Evolutionary conservation across 2,329 filamentous ascomycete species (phyloP).

Genomic region (Calonectria hawksworthii): DNA sequence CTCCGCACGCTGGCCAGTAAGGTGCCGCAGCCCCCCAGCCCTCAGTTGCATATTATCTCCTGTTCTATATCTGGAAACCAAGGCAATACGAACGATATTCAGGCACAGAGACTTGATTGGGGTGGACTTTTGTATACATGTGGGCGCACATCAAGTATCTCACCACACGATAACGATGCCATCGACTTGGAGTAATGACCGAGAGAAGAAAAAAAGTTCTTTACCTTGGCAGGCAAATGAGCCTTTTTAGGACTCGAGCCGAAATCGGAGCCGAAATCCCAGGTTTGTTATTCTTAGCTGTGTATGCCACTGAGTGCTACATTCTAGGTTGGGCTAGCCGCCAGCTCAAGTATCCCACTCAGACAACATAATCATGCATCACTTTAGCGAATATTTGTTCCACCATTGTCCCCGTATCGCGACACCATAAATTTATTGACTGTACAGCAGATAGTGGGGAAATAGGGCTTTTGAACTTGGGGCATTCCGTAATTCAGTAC

Average conservation of each 20-base stretch:
- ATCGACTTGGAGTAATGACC: not conserved
- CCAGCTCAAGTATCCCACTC: not conserved
- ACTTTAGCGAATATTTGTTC: not conserved
- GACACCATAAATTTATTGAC: not conserved
- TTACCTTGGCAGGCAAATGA: not conserved
- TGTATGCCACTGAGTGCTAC: not conserved
- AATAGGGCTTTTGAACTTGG: not conserved
- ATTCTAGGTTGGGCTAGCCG: not conserved
- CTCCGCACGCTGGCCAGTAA: not conserved
- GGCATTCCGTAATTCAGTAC: not conserved
- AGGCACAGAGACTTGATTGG: not conserved
- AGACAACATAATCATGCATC: not conserved
- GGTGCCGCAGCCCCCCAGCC: not conserved
- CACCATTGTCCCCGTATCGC: not conserved
- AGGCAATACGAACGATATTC: not conserved
- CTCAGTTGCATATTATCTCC: not conserved
- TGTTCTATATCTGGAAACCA: not conserved
- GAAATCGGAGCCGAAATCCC: not conserved
- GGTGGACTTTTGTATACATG: not conserved
- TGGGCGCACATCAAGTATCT: not conserved
- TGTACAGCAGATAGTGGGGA: not conserved
- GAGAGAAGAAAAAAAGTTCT: not conserved
- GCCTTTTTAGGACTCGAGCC: not conserved
- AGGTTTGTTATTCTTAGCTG: not conserved
- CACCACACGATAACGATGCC: not conserved